A percentile compares a stretch with the other conserved stretches of the same genome.
These are phyloP conservation scores for Penicillium lagena DNA, from an alignment of 495 filamentous ascomycete genomes.

Conservation along the genomic window DNA sequence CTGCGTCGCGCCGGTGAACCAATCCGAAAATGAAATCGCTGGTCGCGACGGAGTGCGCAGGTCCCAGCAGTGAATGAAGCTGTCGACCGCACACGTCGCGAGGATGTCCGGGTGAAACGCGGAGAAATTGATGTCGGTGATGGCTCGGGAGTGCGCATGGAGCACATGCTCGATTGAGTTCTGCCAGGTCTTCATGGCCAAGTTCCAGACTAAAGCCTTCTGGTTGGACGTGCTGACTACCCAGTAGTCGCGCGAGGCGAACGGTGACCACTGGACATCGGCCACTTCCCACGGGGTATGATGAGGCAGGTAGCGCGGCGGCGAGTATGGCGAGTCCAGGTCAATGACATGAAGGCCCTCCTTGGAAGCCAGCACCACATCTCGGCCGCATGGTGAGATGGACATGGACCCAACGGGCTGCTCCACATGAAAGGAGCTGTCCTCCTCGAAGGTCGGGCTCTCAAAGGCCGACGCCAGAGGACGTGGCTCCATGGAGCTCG, in stretches of 20 bases:
- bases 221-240: conserved; percentile 91
- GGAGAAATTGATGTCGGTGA: conserved; percentile 95
- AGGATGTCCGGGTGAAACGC: conserved; percentile 86
- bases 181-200: conserved; percentile 65
- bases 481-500: conserved; percentile 32
- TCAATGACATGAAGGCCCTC: conserved; percentile 90
- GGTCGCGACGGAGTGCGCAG: conserved; percentile 68
- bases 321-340: conserved; percentile 83
- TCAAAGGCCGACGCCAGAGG: conserved; percentile 63
- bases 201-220: conserved; percentile 92
- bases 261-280: conserved; percentile 98
- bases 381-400: conserved; percentile 87
- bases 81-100: conserved; percentile 88
- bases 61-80: conserved; percentile 93
- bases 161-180: conserved; percentile 85
- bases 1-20: conserved; percentile 91
- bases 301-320: conserved; percentile 79
- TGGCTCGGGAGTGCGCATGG: conserved; percentile 81
- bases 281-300: conserved; percentile 91
- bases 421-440: conserved; percentile 78
- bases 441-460: conserved; percentile 79
- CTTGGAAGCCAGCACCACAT: conserved; percentile 83
- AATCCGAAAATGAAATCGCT: conserved; percentile 80
- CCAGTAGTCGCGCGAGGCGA: conserved; percentile 84
- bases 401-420: conserved; percentile 70